Base-by-base conservation (phyloP, 2,329 filamentous ascomycete species). In the Fusarium sacchari region DNA sequence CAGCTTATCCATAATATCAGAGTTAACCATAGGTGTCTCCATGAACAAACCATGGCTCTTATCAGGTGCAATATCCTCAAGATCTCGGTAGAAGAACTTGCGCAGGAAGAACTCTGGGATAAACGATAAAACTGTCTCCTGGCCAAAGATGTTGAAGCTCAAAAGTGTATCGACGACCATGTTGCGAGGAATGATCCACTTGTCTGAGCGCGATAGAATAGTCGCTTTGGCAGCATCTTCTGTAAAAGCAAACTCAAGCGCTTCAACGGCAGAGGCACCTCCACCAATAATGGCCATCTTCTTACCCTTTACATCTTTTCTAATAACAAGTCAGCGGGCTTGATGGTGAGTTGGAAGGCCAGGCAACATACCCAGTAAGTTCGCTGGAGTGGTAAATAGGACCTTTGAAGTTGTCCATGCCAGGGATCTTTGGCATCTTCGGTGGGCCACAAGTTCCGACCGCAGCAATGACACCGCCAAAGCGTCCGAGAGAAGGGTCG, bases 141-240 rank as follows among this genome's bases (percentile, higher is more conserved):
- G 90, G 3, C 94, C 94, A 67, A 95, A 91, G 58, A 96, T 88
- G 80, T 97, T 97, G 76, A 94, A 83, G 6, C 93, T 89, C 3
- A 97, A 87, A 3, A 97, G 85, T 4, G 89, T 85, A 79, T 97
- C 91, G 57, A 96, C 86, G 47, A 96, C 55, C 0, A 93, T 85
- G 73, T 97, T 96, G 14, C 94, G 88, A 0, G 94, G 94, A 59
- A 96, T 95, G 71, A 96, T 94, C 94, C 93, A 96, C 80, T 96
- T 96, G 76, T 96, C 93, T 20, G 90, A 93, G 28, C 94, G 88
- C 0, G 94, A 90, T 15, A 97, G 87, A 36, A 97, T 91, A 64
- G 90, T 91, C 0, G 92, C 91, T 77, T 94, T 90, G 13, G 85
- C 84, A 0, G 93, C 94, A 8, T 90, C 86, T 46, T 90, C 88